Percentiles rank a stretch among this genome's conserved stretches.
Conservation (phyloP, 2,329 filamentous ascomycete genomes). For the Seiridium cupressi region DNA sequence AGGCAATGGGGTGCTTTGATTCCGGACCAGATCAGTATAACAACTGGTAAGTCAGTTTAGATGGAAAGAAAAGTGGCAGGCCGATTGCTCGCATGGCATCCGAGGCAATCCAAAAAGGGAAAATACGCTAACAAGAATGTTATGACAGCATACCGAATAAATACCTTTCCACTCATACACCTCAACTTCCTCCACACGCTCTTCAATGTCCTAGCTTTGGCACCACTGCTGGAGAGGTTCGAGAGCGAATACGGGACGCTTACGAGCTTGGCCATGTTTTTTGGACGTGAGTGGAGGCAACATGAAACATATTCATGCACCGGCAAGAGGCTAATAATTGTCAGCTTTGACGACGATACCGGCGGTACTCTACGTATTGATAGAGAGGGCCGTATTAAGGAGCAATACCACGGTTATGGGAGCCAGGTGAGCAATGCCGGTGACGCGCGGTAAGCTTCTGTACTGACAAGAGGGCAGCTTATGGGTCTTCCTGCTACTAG, state of each 20-base stretch:
- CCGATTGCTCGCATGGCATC: neutral
- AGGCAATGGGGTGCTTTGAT: slow-evolving; percentile 76
- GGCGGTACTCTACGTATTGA: slow-evolving; percentile 73
- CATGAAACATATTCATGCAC: neutral
- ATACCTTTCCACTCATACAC: slow-evolving; percentile 90
- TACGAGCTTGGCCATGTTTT: slow-evolving; percentile 81
- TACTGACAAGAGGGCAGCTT: slow-evolving; percentile 54
- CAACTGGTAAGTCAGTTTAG: slow-evolving; percentile 58
- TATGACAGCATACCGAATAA: slow-evolving; percentile 78
- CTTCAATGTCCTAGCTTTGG: slow-evolving; percentile 76
- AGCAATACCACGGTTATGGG: slow-evolving; percentile 76
- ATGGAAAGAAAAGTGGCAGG: neutral
- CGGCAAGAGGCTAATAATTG: neutral
- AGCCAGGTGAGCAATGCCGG: slow-evolving; percentile 61
- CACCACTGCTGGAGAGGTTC: slow-evolving; percentile 89
- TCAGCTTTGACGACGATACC: slow-evolving; percentile 78
- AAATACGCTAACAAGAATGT: neutral
- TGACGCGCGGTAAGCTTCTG: neutral
- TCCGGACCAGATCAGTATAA: slow-evolving; percentile 71
- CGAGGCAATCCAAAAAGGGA: neutral
- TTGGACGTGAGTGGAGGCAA: slow-evolving; percentile 69
- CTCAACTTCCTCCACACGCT: slow-evolving; percentile 75
- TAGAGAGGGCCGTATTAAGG: slow-evolving; percentile 72
- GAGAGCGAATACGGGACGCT: slow-evolving; percentile 90
- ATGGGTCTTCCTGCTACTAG: slow-evolving; percentile 88